Evolutionary conservation across 192 early-diverging fungal species (phyloP), one percentile per base, ranked within the genome.

Genomic region (Coemansia sp.): DNA sequence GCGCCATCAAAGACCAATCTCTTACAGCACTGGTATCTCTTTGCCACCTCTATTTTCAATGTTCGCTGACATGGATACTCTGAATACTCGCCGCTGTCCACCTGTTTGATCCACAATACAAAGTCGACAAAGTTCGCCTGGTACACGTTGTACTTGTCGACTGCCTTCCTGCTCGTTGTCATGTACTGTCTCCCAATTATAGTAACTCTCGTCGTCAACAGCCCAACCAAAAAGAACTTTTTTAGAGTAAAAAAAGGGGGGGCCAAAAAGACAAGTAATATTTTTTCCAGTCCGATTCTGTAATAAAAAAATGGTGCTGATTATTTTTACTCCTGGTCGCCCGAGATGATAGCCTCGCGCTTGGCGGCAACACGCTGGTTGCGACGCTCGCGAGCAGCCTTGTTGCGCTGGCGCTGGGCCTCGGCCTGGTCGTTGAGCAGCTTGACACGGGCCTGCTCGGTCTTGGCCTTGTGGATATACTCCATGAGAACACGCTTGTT

Each of bases 401-500:
- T 95, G 88, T 91, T 91, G 89, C 94, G 95, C 86, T 86, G 87
- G 77, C 96, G 96, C 90, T 97, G 97, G 77, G 96, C 97, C 88
- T 96, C 96, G 65, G 97, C 94, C 90, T 98, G 97, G 87, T 98
- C 96, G 78, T 90, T 89, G 68, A 98, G 87, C 68, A 90, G 73
- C 92, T 96, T 93, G 73, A 90, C 87, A 89, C 97, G 93, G 70
- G 92, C 86, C 87, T 97, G 95, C 89, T 98, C 96, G 59, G 97
- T 95, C 93, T 98, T 98, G 79, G 93, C 94, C 90, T 96, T 97
- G 91, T 97, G 95, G 87, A 98, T 98, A 88, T 94, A 94, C 88
- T 98, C 97, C 94, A 98, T 98, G 52, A 98, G 85, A 71, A 98
- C 97, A 87, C 97, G 93, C 93, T 98, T 98, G 95, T 97, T 98